Evolutionary conservation across 169 alveolate species (phyloP), one percentile per base, ranked within the genome.

Genomic region (Ichthyophthirius multifiliis): DNA sequence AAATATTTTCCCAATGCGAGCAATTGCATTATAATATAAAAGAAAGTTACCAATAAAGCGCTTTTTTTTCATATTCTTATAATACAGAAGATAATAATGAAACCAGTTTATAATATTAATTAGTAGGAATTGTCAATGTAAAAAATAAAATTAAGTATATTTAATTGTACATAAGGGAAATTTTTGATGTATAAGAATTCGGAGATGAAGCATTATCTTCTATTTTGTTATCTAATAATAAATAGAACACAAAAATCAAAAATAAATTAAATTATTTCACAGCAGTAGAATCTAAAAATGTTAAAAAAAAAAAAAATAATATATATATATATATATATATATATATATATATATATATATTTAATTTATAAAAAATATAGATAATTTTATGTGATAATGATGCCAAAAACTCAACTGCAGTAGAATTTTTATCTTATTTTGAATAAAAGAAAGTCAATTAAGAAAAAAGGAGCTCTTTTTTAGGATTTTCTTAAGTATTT

Each of bases 231-330:
- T 55, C n/a, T n/a, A n/a, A 39, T 55, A 10, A 55, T 15, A 55
- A 23, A 15, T 55, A 27, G 10, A 55, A 55, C 39, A 55, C 23
- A 27, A 55, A 55, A 27, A 55, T 55, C 12, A 55, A 18, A 27
- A 55, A 55, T 9, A 55, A 55, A 55, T 23, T 55, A 2, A 55
- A 34, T 3, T 55, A 55, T 39, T 55, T 55, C 13, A 55, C 71
- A 18, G 71, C 71, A n/a, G 31, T 34, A 18, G 71, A 55, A 23
- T 55, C 71, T 20, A 55, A 55, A 55, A 55, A 55, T 55, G 71
- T 55, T 27, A n/a, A 55, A 27, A 3, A 12, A 18, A 13, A 20
- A 47, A 4, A 20, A 15, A 1, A 12, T 55, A 4, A 23, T 3
- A 10, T 2, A 55, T 16, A 1, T 27, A 1, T n/a, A n/a, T 7